Conservation (phyloP, 805 yeast species). For the Sungouiella blattae region DNA sequence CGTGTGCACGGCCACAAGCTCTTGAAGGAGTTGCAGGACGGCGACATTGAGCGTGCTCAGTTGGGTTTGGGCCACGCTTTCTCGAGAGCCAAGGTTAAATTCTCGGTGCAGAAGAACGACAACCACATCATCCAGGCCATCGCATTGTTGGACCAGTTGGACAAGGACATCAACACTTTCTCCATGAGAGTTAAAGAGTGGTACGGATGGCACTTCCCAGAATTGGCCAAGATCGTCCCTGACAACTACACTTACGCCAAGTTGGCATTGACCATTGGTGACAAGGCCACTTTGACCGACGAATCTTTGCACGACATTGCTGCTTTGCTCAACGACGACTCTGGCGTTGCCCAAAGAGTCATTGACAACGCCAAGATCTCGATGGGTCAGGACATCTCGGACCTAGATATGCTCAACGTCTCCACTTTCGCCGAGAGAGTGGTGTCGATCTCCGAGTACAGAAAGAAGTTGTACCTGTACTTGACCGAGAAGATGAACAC, state of each 20-base stretch:
- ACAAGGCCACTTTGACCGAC: conserved; percentile 82
- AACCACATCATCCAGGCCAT: conserved; percentile 99
- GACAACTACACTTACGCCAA: conserved; percentile 86
- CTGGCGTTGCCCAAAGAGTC: conserved; percentile 82
- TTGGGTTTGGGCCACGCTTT: conserved; percentile 98
- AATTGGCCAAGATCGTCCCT: conserved; percentile 84
- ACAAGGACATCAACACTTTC: conserved; percentile 96
- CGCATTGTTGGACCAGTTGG: conserved; percentile 94
- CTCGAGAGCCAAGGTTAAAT: conserved; percentile 98
- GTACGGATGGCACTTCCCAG: conserved; percentile 99
- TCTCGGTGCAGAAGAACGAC: conserved; percentile 96
- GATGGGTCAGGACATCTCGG: conserved; percentile 98
- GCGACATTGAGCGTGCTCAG: conserved; percentile 97
- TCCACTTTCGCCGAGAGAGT: conserved; percentile 90
- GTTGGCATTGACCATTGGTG: conserved; percentile 76
- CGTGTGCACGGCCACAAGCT: conserved; percentile 87
- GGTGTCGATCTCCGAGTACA: conserved; percentile 86
- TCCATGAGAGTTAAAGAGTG: conserved; percentile 97
- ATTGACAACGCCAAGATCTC: conserved; percentile 95
- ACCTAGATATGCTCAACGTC: conserved; percentile 90
- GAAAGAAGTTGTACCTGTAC: conserved; percentile 78
- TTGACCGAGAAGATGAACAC: conserved; percentile 94
- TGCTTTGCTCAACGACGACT: conserved; percentile 85
- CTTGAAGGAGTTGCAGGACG: conserved; percentile 86
- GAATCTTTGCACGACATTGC: conserved; percentile 95